These are phyloP conservation scores for Blechomonas ayalai DNA, from an alignment of 208 protist genomes.

Conservation along the genomic window DNA sequence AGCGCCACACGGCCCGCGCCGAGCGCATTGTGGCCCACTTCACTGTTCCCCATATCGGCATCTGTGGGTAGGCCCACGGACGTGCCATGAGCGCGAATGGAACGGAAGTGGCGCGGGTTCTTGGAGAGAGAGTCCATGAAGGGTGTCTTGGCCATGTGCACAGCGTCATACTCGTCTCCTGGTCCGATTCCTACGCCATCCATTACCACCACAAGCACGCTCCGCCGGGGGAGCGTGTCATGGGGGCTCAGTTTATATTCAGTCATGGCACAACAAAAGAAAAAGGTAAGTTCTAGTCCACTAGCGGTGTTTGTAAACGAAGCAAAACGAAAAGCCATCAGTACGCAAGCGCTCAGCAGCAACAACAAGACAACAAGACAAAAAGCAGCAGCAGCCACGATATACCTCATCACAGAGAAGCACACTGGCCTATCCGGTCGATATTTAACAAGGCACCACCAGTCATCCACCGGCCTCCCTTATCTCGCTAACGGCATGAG, in stretches of 20 bases:
- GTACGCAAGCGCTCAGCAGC: too few relatives aligned
- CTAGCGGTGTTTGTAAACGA: too few relatives aligned
- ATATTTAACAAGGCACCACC: neutral
- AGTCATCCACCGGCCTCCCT: neutral
- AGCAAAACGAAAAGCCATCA: too few relatives aligned
- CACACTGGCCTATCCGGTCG: neutral
- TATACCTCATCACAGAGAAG: too few relatives aligned
- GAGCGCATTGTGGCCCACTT: constrained; percentile 95
- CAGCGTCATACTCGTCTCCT: constrained; percentile 87
- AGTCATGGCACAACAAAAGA: constrained; percentile 32
- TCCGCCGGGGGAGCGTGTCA: constrained; percentile 62
- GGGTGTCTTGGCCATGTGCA: constrained; percentile 86
- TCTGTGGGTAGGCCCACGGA: constrained; percentile 92
- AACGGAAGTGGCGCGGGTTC: constrained; percentile 66
- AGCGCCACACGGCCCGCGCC: constrained; percentile 88
- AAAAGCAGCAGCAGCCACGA: too few relatives aligned
- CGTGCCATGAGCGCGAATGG: constrained; percentile 90
- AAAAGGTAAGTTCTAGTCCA: too few relatives aligned
- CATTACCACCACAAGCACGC: constrained; percentile 81
- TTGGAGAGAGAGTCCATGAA: constrained; percentile 60
- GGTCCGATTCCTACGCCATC: constrained; percentile 88
- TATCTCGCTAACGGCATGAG: too few relatives aligned
- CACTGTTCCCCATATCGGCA: constrained; percentile 95
- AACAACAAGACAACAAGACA: too few relatives aligned
- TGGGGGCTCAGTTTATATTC: constrained; percentile 43